Evolutionary conservation across 768 basidiomycete genomes (phyloP).

Genomic region (Leccinellum luteum): DNA sequence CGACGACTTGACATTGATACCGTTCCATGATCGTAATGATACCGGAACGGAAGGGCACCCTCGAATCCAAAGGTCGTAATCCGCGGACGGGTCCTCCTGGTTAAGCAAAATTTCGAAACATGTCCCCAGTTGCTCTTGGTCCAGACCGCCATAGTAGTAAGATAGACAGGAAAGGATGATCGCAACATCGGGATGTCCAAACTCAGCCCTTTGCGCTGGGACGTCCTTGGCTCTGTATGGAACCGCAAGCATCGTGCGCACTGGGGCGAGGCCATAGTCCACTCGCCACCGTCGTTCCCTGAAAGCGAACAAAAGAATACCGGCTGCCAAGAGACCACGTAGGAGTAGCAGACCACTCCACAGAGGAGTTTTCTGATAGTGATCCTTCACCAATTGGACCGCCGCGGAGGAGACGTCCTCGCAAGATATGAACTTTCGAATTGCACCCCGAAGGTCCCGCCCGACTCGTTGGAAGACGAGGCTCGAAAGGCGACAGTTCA

Average conservation of each 20-base stretch:
- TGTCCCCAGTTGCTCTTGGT: conserved; percentile 24
- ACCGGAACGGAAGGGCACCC: conserved; percentile 19
- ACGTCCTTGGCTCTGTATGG: conserved; percentile 40
- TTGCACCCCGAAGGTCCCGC: background rate
- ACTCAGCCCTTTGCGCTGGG: conserved; percentile 37
- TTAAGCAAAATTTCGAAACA: conserved; percentile 30
- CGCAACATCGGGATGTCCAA: conserved; percentile 37
- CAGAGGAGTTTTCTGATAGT: background rate
- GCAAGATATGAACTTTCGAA: conserved; percentile 25
- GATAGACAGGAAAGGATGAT: conserved; percentile 36
- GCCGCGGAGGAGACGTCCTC: background rate
- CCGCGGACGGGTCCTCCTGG: conserved; percentile 30
- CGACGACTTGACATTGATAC: conserved; percentile 31
- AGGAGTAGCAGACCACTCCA: conserved; percentile 31
- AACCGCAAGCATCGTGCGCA: conserved; percentile 36
- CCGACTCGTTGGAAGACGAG: conserved; percentile 14
- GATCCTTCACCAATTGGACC: conserved; percentile 7
- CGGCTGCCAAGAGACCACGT: conserved; percentile 34
- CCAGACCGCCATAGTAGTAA: conserved; percentile 37
- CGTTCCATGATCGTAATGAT: conserved; percentile 8
- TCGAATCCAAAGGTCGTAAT: conserved; percentile 34
- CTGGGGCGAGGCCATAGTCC: conserved; percentile 35
- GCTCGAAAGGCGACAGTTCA: conserved; percentile 13
- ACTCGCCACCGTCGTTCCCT: conserved; percentile 39
- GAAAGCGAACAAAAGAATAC: conserved; percentile 31